These are phyloP conservation scores for Prasinococcaceae sp. DNA, from an alignment of 139 green algal genomes.

Conservation along the genomic window DNA sequence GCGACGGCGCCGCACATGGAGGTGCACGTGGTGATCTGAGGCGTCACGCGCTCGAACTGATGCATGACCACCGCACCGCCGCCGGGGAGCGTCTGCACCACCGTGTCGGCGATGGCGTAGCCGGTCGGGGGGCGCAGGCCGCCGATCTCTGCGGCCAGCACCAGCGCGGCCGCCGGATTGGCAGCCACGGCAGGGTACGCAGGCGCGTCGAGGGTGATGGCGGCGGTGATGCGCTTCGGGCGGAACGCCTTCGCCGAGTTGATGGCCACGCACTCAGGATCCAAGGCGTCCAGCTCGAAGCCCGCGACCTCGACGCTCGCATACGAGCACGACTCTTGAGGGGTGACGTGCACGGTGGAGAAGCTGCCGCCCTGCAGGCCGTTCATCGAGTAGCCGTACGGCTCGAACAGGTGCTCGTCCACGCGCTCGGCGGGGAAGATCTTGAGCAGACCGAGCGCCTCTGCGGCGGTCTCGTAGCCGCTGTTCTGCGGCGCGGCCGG, in stretches of 20 bases:
- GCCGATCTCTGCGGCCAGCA: background rate
- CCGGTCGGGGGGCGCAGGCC: conserved; percentile 2
- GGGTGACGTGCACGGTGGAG: conserved; percentile 95
- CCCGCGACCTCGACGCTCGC: conserved; percentile 61
- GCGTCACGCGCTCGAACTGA: conserved; percentile 5
- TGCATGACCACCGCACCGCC: conserved; percentile 27
- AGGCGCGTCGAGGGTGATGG: conserved; percentile 37
- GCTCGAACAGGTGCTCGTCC: conserved; percentile 97
- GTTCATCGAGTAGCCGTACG: conserved; percentile 98
- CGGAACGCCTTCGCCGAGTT: conserved; percentile 34
- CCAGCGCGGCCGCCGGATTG: too few species aligned
- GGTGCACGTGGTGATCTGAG: background rate
- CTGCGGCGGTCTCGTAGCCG: too few species aligned
- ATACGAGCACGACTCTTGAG: conserved; percentile 81
- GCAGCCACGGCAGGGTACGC: too few species aligned
- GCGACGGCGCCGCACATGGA: background rate
- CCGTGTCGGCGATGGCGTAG: conserved; percentile 25
- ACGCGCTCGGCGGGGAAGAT: too few species aligned
- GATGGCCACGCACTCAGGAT: conserved; percentile 23
- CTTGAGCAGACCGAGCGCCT: background rate
- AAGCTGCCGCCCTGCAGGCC: conserved; percentile 49
- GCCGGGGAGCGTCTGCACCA: conserved; percentile 29
- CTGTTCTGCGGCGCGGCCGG: background rate
- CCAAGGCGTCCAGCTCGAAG: conserved; percentile 3
- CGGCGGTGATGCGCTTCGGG: conserved; percentile 35